Percentiles rank a stretch among this genome's conserved stretches.
phyloP scores from a whole-genome alignment of 1,284 basidiomycete species.

The Trichosporon ovoides region DNA sequence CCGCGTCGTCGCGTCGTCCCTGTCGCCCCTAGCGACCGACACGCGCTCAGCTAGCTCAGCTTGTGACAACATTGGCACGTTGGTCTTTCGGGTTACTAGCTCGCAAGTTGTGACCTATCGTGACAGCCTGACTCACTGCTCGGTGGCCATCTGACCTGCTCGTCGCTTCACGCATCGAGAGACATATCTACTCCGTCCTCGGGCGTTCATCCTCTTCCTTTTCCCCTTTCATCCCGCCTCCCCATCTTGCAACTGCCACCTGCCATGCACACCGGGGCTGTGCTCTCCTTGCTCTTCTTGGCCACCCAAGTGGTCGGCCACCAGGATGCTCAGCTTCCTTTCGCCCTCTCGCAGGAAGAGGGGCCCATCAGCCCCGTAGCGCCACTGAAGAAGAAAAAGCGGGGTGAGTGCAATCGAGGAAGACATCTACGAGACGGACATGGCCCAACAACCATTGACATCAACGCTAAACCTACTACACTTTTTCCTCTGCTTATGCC shows the following conservation, averaged over 20 bases:
- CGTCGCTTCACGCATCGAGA: too few species aligned
- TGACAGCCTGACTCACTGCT: too few species aligned
- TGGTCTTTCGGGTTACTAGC: too few species aligned
- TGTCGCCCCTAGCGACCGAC: too few species aligned
- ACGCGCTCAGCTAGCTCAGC: too few species aligned
- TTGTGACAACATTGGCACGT: too few species aligned
- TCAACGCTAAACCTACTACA: background rate
- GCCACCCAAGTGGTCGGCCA: background rate
- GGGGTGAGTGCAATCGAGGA: slow-evolving; percentile 9
- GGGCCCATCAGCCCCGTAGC: background rate
- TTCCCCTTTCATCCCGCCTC: too few species aligned
- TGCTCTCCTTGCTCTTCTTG: slow-evolving; percentile 1
- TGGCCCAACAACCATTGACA: too few species aligned
- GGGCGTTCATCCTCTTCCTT: background rate
- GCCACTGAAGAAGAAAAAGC: slow-evolving; percentile 1
- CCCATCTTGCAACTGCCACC: background rate
- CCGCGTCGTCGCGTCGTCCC: too few species aligned
- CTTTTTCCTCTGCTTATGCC: too few species aligned
- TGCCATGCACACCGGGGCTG: background rate
- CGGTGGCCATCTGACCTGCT: too few species aligned
- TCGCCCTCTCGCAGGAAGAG: background rate
- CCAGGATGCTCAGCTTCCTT: background rate
- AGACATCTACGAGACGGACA: background rate
- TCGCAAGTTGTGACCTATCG: too few species aligned
- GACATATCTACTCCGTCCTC: background rate